Evolutionary conservation across 805 yeast species (phyloP).

Genomic region (Saturnispora halmiae): DNA sequence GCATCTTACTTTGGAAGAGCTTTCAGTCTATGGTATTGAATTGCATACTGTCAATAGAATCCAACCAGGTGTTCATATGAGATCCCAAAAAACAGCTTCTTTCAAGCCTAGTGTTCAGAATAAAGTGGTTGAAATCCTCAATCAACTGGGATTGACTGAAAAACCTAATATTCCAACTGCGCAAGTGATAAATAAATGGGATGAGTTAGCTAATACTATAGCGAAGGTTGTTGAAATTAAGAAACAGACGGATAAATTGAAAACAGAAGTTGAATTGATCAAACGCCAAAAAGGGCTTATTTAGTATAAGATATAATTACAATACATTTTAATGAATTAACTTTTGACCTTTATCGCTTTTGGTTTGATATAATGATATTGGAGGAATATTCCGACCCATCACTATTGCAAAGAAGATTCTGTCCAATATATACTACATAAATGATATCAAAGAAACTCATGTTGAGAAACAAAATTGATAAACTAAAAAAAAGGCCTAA

Average conservation of each 20-base stretch:
- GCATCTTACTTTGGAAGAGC: slow-evolving; percentile 65
- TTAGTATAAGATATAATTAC: background rate
- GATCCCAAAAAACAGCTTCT: slow-evolving; percentile 71
- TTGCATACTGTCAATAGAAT: slow-evolving; percentile 61
- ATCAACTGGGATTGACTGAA: slow-evolving; percentile 70
- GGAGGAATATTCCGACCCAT: too few relatives aligned
- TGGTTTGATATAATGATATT: too few relatives aligned
- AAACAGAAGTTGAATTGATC: slow-evolving; percentile 59
- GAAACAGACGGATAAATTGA: slow-evolving; percentile 78
- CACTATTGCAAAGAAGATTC: too few relatives aligned
- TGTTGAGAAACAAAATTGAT: too few relatives aligned
- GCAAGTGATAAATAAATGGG: slow-evolving; percentile 66
- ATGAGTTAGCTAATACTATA: slow-evolving; percentile 60
- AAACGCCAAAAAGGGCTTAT: slow-evolving; percentile 27
- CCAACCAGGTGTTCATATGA: slow-evolving; percentile 70
- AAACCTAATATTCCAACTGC: slow-evolving; percentile 87
- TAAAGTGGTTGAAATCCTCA: slow-evolving; percentile 50
- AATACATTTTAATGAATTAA: too few relatives aligned
- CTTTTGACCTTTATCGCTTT: too few relatives aligned
- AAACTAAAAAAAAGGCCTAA: too few relatives aligned
- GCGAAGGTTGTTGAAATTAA: slow-evolving; percentile 72
- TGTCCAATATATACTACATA: too few relatives aligned
- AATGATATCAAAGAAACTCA: too few relatives aligned
- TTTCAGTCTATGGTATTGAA: slow-evolving; percentile 73
- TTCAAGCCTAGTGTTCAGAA: slow-evolving; percentile 70